Base-by-base conservation (phyloP, 2,329 filamentous ascomycete genomes). In the Stagonosporopsis chrysanthemi region DNA sequence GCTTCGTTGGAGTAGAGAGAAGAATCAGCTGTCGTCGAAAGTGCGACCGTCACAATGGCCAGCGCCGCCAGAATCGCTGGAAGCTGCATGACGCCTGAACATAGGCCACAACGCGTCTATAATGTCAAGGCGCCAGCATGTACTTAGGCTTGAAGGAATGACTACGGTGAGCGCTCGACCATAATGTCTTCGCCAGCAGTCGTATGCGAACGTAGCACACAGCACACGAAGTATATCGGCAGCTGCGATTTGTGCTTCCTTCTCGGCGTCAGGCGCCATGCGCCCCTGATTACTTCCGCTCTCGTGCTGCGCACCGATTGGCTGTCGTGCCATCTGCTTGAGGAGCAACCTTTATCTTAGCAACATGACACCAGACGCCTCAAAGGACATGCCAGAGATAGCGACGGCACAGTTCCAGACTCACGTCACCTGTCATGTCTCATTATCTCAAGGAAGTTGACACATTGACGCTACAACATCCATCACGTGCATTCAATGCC, bases 1-100 rank as follows among this genome's bases (percentile, higher is more conserved):
- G 96, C 84, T 77, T 97, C 96, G 63, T 66, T 65, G 31, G 63
- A 45, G 23, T 56, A 49, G 17, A 65, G 31, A 19, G 40, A 54
- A n/a, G 65, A 56, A 41, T 62, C 60, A 48, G 44, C 47, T 15
- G 54, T 52, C 45, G 58, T 58, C 24, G 53, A 43, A 28, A 52
- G 19, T 8, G 50, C 46, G 36, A 61, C 56, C 19, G 58, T 22
- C 17, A 67, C 55, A 39, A 66, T 45, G 15, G 61, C 56, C 31
- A 65, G 56, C 36, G 44, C 59, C 38, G 69, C 49, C 43, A 71
- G 56, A 41, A 64, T 54, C 14, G 59, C 51, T 33, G 66, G 54
- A 36, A 70, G 62, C 51, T 64, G 60, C 58, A 64, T 71, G 47
- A 47, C 48, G 19, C 42, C 42, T 47, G 38, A n/a, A 42, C 6